Conservation (phyloP, 129 eudicot genomes). For the Sambucus nigra region DNA sequence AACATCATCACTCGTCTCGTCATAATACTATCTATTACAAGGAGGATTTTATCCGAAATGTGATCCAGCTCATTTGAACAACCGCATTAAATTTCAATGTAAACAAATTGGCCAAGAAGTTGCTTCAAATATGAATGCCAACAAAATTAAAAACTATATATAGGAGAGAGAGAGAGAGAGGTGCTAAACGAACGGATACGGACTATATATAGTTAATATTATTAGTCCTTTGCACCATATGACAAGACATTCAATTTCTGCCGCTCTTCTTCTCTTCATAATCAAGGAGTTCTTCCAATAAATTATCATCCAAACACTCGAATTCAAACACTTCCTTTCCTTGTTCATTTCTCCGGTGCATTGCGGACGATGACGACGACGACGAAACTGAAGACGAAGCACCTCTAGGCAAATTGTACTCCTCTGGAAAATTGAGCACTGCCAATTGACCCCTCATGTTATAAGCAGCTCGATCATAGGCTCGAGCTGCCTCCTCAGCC, state of each 20-base stretch:
- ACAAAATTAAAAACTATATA: no score
- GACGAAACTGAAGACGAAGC: no score
- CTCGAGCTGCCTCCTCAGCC: constrained; percentile 20
- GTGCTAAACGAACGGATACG: no score
- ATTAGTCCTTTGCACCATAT: no score
- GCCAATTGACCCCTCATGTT: constrained; percentile 19
- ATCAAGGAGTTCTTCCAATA: constrained; percentile 18
- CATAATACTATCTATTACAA: no score
- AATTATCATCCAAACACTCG: constrained; percentile 17
- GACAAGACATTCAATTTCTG: background rate
- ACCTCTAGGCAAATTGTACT: constrained; percentile 6
- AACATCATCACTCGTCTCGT: no score
- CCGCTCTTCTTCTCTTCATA: background rate
- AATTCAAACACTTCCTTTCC: constrained; percentile 12
- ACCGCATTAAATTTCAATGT: no score
- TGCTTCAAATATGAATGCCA: background rate
- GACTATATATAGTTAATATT: no score
- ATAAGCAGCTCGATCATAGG: constrained; percentile 19
- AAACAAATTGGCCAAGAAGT: no score
- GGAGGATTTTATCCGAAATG: no score
- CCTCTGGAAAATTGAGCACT: constrained; percentile 15
- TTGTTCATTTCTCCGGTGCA: background rate
- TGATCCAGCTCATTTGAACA: no score
- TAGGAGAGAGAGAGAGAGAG: background rate
- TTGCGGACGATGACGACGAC: background rate